These are phyloP conservation scores for Setomelanomma holmii DNA, from an alignment of 2,329 filamentous ascomycete species.

Conservation along the genomic window DNA sequence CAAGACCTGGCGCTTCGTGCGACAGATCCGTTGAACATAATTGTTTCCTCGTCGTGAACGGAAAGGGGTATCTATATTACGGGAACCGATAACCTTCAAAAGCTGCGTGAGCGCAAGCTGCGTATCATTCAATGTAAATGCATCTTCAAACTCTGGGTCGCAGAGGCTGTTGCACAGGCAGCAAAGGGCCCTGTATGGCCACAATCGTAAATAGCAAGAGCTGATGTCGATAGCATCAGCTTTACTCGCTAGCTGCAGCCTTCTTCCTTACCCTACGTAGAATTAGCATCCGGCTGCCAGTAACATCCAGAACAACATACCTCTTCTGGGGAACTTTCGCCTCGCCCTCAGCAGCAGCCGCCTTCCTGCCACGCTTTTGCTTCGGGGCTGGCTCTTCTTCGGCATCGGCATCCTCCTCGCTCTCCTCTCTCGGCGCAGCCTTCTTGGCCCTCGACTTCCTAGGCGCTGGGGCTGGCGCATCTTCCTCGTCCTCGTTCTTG, in stretches of 20 bases:
- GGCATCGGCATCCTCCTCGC: constrained; percentile 16
- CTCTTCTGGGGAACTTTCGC: constrained; percentile 39
- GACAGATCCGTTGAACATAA: too few species aligned
- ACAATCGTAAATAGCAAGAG: background rate
- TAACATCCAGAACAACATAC: too few species aligned
- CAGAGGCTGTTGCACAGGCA: background rate
- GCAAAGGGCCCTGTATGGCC: background rate
- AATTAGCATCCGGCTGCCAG: constrained; percentile 16
- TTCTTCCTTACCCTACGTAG: constrained; percentile 31
- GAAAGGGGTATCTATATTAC: constrained; percentile 14
- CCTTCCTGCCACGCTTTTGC: constrained; percentile 25
- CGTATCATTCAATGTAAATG: background rate
- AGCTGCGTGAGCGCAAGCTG: background rate
- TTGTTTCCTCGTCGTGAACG: too few species aligned
- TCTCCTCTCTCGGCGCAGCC: constrained; percentile 26
- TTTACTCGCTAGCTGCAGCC: constrained; percentile 27
- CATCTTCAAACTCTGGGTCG: background rate
- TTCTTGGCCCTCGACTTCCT: constrained; percentile 46
- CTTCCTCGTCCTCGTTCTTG: constrained; percentile 26
- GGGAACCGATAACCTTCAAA: background rate
- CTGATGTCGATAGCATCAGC: background rate
- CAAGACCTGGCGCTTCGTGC: too few species aligned
- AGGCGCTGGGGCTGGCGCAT: constrained; percentile 27
- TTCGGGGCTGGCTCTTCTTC: constrained; percentile 24
- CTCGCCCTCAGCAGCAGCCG: constrained; percentile 12